Evolutionary conservation across 140 eudicot genomes (phyloP).

Genomic region (Ambrosia hybrid): DNA sequence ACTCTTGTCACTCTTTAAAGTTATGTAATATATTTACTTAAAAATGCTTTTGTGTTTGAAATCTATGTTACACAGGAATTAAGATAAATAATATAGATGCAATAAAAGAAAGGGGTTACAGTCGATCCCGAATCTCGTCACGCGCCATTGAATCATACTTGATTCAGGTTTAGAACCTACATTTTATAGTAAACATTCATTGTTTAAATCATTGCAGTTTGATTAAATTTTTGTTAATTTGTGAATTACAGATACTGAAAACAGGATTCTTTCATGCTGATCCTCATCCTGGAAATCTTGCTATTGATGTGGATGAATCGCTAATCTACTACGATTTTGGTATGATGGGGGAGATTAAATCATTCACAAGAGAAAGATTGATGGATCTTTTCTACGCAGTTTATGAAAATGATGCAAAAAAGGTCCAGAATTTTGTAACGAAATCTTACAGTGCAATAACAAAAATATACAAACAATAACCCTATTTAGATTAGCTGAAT

Average conservation of each 20-base stretch:
- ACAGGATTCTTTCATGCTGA: constrained; percentile 99
- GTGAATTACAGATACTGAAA: constrained; percentile 68
- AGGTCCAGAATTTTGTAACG: constrained; percentile 44
- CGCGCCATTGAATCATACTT: constrained; percentile 90
- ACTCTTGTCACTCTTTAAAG: constrained; percentile 7
- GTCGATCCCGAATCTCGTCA: constrained; percentile 78
- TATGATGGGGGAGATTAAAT: constrained; percentile 98
- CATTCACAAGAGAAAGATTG: constrained; percentile 83
- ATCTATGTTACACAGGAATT: constrained; percentile 52
- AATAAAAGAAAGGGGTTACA: constrained; percentile 71
- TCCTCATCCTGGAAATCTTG: constrained; percentile 99
- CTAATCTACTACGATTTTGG: constrained; percentile 96
- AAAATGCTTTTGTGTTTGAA: constrained; percentile 24
- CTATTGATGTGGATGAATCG: constrained; percentile 93
- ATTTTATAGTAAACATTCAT: background rate
- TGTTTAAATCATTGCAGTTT: constrained; percentile 1
- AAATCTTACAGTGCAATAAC: background rate
- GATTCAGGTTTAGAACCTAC: constrained; percentile 64
- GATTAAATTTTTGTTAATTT: constrained; percentile 15
- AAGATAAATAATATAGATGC: constrained; percentile 74
- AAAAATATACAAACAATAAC: too few species aligned
- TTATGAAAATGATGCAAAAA: constrained; percentile 94
- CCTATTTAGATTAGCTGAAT: constrained; percentile 15
- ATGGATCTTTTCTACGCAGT: constrained; percentile 81
- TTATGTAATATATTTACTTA: background rate